Conservation (phyloP, 2,329 filamentous ascomycete species). For the Nigrospora oryzae region DNA sequence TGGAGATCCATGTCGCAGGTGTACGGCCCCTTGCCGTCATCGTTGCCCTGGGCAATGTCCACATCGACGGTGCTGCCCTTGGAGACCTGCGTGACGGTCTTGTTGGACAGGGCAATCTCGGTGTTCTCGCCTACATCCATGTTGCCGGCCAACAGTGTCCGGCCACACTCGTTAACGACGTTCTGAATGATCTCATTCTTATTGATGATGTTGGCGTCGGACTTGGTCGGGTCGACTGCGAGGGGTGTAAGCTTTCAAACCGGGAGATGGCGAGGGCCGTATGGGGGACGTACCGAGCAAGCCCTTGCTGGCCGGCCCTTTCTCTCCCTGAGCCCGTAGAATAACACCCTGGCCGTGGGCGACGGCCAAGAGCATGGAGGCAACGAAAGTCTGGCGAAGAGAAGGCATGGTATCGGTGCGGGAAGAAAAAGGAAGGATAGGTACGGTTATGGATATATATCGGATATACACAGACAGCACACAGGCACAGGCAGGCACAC, state of each 20-base stretch:
- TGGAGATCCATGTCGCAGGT: slow-evolving; percentile 25
- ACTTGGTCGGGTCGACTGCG: slow-evolving; percentile 1
- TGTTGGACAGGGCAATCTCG: slow-evolving; percentile 37
- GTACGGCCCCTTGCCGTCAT: slow-evolving; percentile 46
- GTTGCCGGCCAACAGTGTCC: slow-evolving; percentile 51
- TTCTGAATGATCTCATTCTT: slow-evolving; percentile 44
- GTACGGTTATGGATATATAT: background rate
- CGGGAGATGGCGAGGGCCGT: background rate
- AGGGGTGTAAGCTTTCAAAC: background rate
- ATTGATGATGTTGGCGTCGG: slow-evolving; percentile 53
- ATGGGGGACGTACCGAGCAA: slow-evolving; percentile 14
- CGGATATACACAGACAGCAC: background rate
- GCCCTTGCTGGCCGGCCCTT: slow-evolving; percentile 15
- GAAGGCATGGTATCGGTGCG: slow-evolving; percentile 10
- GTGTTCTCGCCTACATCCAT: slow-evolving; percentile 53
- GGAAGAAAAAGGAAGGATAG: background rate
- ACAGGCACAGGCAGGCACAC: too few species aligned
- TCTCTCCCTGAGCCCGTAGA: slow-evolving; percentile 16
- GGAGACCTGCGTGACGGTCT: slow-evolving; percentile 39
- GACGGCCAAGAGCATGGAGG: slow-evolving; percentile 15
- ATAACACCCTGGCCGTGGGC: slow-evolving; percentile 23
- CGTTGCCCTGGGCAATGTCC: slow-evolving; percentile 42
- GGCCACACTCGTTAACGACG: slow-evolving; percentile 51
- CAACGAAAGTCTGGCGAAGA: slow-evolving; percentile 8
- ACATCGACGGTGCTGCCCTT: slow-evolving; percentile 33